phyloP scores from a whole-genome alignment of 176 grass and related monocot genomes.

The Aegilops bicornis region DNA sequence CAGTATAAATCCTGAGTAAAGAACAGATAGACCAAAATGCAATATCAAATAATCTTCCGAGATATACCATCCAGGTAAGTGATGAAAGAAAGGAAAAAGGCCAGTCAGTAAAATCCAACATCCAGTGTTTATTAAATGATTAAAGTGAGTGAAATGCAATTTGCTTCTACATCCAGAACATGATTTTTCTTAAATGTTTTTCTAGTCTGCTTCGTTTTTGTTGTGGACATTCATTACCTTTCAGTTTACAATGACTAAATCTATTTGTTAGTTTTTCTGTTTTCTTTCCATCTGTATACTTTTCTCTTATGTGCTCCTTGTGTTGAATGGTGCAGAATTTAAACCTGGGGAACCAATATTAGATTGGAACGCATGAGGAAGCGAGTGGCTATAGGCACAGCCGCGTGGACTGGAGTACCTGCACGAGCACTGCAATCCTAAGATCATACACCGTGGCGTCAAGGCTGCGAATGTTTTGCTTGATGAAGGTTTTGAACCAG shows the following conservation, averaged over 20 bases:
- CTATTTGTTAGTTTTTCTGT: background rate
- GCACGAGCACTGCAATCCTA: slow-evolving; percentile 96
- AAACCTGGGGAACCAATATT: slow-evolving; percentile 79
- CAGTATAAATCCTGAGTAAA: background rate
- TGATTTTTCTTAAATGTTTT: background rate
- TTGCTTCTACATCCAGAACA: background rate
- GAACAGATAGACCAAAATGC: background rate
- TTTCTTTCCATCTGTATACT: slow-evolving; percentile 17
- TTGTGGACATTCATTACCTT: background rate
- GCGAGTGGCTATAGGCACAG: slow-evolving; percentile 87
- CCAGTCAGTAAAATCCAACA: background rate
- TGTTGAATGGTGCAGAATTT: slow-evolving; percentile 69
- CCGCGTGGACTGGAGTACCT: slow-evolving; percentile 91
- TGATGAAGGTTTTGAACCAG: slow-evolving; percentile 87
- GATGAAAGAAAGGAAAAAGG: background rate
- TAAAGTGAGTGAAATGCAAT: background rate
- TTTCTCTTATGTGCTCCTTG: slow-evolving; percentile 17
- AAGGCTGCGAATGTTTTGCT: slow-evolving; percentile 97
- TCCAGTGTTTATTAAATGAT: background rate
- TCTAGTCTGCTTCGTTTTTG: background rate
- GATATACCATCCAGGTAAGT: background rate
- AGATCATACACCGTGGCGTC: slow-evolving; percentile 96
- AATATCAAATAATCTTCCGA: background rate
- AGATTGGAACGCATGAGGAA: slow-evolving; percentile 86
- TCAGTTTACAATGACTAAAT: background rate